Conservation (phyloP, 1,284 basidiomycete species). For the Agroathelia rolfsii region DNA sequence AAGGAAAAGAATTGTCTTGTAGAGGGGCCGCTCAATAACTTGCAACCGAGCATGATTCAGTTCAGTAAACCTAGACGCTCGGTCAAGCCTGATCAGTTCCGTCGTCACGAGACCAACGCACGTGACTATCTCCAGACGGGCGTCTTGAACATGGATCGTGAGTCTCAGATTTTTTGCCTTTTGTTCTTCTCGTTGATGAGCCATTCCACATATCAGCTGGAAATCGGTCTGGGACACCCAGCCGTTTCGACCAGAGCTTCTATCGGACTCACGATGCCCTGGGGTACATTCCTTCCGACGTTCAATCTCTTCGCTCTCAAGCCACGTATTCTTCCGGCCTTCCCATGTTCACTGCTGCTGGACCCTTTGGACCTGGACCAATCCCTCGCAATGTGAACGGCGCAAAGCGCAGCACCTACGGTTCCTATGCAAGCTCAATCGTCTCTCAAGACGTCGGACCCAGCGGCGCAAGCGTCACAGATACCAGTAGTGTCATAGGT, state of each 20-base stretch:
- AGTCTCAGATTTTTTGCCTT: constrained; percentile 16
- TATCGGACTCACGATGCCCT: constrained; percentile 93
- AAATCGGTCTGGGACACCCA: constrained; percentile 72
- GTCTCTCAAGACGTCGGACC: constrained; percentile 80
- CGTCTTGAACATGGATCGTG: constrained; percentile 37
- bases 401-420: constrained; percentile 69
- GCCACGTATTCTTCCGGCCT: constrained; percentile 87
- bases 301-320: constrained; percentile 88
- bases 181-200: constrained; percentile 9
- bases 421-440: constrained; percentile 84
- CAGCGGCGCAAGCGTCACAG: constrained; percentile 40
- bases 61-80: constrained; percentile 92
- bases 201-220: constrained; percentile 22
- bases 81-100: constrained; percentile 80
- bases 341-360: constrained; percentile 69
- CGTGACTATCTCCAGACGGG: constrained; percentile 59
- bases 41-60: constrained; percentile 98
- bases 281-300: constrained; percentile 91
- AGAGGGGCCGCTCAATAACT: constrained; percentile 92
- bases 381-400: constrained; percentile 48
- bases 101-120: constrained; percentile 80
- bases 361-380: constrained; percentile 59
- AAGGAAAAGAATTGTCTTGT: constrained; percentile 94
- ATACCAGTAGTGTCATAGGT: constrained; percentile 51
- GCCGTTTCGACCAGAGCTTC: constrained; percentile 89